A percentile compares a stretch with the other conserved stretches of the same genome.
phyloP scores from a whole-genome alignment of 345 rosid species.

The Euclidium syriacum region DNA sequence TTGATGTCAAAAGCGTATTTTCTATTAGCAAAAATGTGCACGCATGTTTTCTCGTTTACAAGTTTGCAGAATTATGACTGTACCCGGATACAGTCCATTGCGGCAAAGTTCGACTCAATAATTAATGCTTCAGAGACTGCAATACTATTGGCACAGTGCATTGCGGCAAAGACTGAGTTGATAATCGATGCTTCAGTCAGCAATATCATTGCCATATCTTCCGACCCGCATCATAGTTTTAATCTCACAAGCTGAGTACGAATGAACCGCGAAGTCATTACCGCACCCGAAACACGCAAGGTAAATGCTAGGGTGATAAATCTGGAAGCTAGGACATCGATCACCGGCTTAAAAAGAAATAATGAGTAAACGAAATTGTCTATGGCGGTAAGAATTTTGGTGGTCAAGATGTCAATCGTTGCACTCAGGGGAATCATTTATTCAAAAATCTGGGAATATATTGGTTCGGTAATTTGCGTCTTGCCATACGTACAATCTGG shows the following conservation, averaged over 20 bases:
- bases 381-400: background rate
- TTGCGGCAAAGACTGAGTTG: background rate
- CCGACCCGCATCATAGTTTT: background rate
- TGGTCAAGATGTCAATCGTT: background rate
- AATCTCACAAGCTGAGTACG: background rate
- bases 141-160: too few species aligned
- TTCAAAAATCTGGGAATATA: background rate
- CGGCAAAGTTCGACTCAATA: too few species aligned
- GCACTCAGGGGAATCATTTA: background rate
- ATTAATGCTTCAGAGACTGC: too few species aligned
- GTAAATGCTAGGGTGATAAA: background rate
- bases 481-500: background rate
- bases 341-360: background rate
- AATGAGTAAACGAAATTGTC: background rate
- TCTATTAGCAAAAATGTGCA: background rate
- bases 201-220: background rate
- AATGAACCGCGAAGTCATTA: slow-evolving; percentile 1
- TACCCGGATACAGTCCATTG: too few species aligned
- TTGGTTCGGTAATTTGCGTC: too few species aligned
- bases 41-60: background rate
- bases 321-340: background rate
- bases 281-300: background rate
- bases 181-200: background rate
- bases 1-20: background rate
- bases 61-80: background rate